Evolutionary conservation across 2,329 filamentous ascomycete species (phyloP), one percentile per base, ranked within the genome.

Genomic region (Penicillium sp.): DNA sequence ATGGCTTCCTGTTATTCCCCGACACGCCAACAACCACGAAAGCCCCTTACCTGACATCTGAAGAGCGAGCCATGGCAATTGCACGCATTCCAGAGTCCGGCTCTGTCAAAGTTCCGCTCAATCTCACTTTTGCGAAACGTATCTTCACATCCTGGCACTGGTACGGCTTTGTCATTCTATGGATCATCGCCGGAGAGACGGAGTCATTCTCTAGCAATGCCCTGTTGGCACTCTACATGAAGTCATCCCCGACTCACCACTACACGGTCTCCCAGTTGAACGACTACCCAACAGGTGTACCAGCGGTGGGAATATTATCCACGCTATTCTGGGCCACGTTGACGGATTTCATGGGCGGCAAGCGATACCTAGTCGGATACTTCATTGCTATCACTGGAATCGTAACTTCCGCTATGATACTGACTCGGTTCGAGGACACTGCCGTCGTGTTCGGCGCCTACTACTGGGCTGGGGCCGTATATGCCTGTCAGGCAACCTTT

Each of bases 401-500:
- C 4, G 81, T 82, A 0, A 89, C 89, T 0, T 84, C 86, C 0
- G 81, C 83, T 4, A 84, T 91, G 4, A 84, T 91, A 1, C 76
- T 91, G 0, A 82, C 82, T 0, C 82, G 83, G 37, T 80, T 82
- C 0, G 75, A 78, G 0, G 83, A 82, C 2, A 88, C 85, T 0
- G 71, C 82, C 0, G 78, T 85, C 1, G 83, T 87, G 0, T 89
- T 91, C 63, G 88, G 75, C 0, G 88, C 88, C 4, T 91, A 90
- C 68, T 91, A 91, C 73, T 89, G 86, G 85, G 87, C 88, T 0
- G 89, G 89, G 0, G 80, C 84, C 3, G 87, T 91, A 0, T 91
- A 91, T 67, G 89, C 89, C 0, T 90, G 89, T 69, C 89, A 92
- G 74, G 88, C 89, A 0, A 89, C 87, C 0, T 91, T 91, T 68